Conservation (phyloP, 75 land plant species). For the Cryptomeria japonica region DNA sequence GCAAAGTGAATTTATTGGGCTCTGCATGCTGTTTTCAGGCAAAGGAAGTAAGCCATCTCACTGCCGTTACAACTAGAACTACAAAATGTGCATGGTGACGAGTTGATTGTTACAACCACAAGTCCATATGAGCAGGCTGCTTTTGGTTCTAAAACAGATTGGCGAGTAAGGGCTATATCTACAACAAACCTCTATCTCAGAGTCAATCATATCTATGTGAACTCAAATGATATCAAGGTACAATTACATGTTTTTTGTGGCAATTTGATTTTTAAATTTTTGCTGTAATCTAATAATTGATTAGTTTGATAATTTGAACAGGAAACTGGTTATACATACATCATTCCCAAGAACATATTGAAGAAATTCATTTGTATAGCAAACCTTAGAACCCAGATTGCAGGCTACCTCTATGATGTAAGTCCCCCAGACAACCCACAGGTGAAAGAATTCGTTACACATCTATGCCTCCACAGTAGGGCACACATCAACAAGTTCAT, state of each 20-base stretch:
- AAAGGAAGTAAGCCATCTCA: slow-evolving; percentile 96
- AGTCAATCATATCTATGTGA: slow-evolving; percentile 98
- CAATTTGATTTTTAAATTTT: background rate
- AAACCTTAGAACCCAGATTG: slow-evolving; percentile 90
- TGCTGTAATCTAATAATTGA: background rate
- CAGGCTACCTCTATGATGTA: slow-evolving; percentile 92
- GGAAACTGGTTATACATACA: slow-evolving; percentile 99
- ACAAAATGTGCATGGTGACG: slow-evolving; percentile 99
- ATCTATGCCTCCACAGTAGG: slow-evolving; percentile 99
- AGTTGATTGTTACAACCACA: slow-evolving; percentile 95
- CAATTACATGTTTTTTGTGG: background rate
- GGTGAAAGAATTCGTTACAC: slow-evolving; percentile 99
- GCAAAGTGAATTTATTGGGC: background rate
- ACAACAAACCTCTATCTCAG: slow-evolving; percentile 97
- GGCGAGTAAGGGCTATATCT: slow-evolving; percentile 99
- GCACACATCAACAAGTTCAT: slow-evolving; percentile 97
- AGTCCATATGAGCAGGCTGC: slow-evolving; percentile 99
- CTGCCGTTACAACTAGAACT: slow-evolving; percentile 96
- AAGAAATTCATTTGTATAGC: slow-evolving; percentile 99
- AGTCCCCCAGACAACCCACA: slow-evolving; percentile 99
- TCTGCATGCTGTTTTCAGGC: slow-evolving; percentile 49
- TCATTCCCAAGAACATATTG: slow-evolving; percentile 97
- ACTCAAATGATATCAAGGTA: slow-evolving; percentile 99
- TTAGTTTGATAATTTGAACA: slow-evolving; percentile 25
- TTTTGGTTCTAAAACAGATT: slow-evolving; percentile 96